Conservation (phyloP, 164 flowering plant genomes). For the Taxillus chinensis region DNA sequence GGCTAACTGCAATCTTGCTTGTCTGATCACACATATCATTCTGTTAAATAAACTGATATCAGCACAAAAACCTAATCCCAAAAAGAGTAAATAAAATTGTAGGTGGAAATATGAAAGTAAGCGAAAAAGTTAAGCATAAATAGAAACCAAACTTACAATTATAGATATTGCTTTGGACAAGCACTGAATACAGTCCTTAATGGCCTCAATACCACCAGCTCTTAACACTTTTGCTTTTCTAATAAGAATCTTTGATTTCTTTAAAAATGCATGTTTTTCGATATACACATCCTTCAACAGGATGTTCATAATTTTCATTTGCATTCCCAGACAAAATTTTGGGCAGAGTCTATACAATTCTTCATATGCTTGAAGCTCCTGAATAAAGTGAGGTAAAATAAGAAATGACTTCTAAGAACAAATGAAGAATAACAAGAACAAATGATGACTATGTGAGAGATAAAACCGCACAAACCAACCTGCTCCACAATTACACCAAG, state of each 20-base stretch:
- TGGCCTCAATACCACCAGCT: constrained; percentile 33
- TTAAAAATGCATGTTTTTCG: constrained; percentile 26
- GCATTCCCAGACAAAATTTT: constrained; percentile 52
- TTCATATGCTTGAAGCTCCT: constrained; percentile 78
- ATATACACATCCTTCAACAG: constrained; percentile 47
- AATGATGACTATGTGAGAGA: too few species aligned
- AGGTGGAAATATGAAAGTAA: neutral
- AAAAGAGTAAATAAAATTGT: neutral
- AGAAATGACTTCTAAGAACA: neutral
- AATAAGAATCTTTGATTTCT: constrained; percentile 44
- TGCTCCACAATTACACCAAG: constrained; percentile 54
- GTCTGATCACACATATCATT: constrained; percentile 12
- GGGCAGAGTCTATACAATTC: constrained; percentile 32
- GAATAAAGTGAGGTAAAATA: constrained; percentile 9
- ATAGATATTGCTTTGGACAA: constrained; percentile 61
- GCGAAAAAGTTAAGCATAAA: too few species aligned
- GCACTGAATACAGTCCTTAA: constrained; percentile 45
- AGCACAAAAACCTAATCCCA: constrained; percentile 8
- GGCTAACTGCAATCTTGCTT: constrained; percentile 15
- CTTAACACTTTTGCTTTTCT: constrained; percentile 43
- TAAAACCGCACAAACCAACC: constrained; percentile 29
- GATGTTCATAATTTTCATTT: constrained; percentile 35
- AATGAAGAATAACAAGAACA: neutral
- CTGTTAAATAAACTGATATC: constrained; percentile 23
- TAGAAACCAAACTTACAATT: constrained; percentile 32